phyloP scores from a whole-genome alignment of 768 basidiomycete species.

The Strobilomyces dryophilus region DNA sequence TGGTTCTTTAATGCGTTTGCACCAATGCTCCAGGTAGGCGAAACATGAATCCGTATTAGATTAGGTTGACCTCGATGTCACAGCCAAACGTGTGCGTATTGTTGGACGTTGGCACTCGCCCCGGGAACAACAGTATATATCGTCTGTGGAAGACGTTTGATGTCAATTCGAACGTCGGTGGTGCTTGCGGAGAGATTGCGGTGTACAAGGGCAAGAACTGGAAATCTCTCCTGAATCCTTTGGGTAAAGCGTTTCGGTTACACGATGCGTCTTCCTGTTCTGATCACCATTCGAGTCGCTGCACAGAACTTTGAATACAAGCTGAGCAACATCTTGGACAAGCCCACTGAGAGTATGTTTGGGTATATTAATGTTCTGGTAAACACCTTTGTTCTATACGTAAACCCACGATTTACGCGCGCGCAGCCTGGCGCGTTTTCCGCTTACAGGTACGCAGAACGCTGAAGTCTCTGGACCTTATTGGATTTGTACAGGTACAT shows the following conservation, averaged over 20 bases:
- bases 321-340: conserved; percentile 85
- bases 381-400: conserved; percentile 14
- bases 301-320: conserved; percentile 98
- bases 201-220: conserved; percentile 89
- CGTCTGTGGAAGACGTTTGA: conserved; percentile 95
- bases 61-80: background rate
- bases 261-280: background rate
- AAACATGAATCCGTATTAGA: background rate
- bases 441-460: conserved; percentile 57
- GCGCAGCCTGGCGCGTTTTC: conserved; percentile 88
- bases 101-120: conserved; percentile 91
- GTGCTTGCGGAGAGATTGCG: conserved; percentile 97
- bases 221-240: conserved; percentile 75
- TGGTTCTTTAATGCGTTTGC: conserved; percentile 98
- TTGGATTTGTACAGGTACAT: conserved; percentile 52
- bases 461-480: background rate
- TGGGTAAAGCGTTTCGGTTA: conserved; percentile 46
- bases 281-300: conserved; percentile 50
- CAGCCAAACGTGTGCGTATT: conserved; percentile 91
- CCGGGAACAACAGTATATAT: conserved; percentile 85
- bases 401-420: conserved; percentile 9
- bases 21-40: conserved; percentile 68
- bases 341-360: conserved; percentile 83
- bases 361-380: conserved; percentile 96
- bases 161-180: conserved; percentile 86